Percentiles rank a stretch among this genome's conserved stretches.
Evolutionary conservation across 2,329 filamentous ascomycete species (phyloP).

Genomic region (Tympanopsis confertula): DNA sequence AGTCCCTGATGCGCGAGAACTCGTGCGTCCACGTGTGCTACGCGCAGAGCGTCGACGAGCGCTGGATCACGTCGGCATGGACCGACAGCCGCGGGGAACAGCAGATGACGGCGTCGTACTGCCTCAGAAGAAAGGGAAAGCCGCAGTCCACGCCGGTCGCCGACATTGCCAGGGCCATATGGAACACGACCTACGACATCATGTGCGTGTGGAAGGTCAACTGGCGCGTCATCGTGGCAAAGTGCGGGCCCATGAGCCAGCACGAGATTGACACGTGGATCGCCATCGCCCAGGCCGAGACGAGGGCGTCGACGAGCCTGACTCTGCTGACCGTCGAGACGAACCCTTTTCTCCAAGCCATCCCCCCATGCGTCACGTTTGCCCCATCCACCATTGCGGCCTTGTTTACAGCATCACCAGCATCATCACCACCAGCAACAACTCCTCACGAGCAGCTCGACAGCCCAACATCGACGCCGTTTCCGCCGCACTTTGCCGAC

Average conservation of each 20-base stretch:
- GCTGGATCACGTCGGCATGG: conserved; percentile 74
- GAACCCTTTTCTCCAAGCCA: conserved; percentile 48
- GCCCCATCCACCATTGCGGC: conserved; percentile 26
- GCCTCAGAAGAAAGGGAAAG: conserved; percentile 48
- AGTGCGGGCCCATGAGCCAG: conserved; percentile 55
- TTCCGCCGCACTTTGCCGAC: conserved; percentile 32
- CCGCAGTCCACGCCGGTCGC: conserved; percentile 38
- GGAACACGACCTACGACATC: conserved; percentile 66
- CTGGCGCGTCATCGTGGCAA: conserved; percentile 68
- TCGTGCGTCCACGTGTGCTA: conserved; percentile 74
- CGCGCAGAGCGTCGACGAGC: conserved; percentile 60
- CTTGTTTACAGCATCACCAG: conserved; percentile 48
- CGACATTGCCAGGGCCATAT: conserved; percentile 64
- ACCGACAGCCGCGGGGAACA: conserved; percentile 66
- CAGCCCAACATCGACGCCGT: conserved; percentile 9
- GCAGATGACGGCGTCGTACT: conserved; percentile 65
- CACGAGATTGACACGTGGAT: conserved; percentile 53
- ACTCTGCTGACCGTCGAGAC: conserved; percentile 56
- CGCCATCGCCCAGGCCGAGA: conserved; percentile 37
- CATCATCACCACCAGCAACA: conserved; percentile 50
- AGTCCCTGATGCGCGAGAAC: conserved; percentile 66
- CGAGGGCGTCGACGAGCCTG: conserved; percentile 36
- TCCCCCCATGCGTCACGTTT: conserved; percentile 41
- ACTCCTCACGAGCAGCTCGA: conserved; percentile 8
- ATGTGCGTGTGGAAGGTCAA: conserved; percentile 59